Base-by-base conservation (phyloP, 257 asterid species). In the Solanum peruvianum region DNA sequence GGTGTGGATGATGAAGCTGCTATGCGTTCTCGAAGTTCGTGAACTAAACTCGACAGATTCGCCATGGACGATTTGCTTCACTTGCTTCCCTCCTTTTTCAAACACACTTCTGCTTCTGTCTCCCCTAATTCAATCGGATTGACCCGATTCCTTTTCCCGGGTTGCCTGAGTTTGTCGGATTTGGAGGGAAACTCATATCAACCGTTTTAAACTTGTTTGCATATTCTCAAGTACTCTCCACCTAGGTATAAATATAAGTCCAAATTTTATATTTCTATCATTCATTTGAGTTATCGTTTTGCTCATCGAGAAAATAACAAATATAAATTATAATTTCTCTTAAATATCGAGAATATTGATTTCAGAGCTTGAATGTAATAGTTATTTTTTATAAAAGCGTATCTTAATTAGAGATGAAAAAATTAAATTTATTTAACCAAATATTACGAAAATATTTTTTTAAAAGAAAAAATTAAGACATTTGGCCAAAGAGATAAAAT, bases 21-120 rank as follows among this genome's bases (percentile, higher is more conserved):
- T 72, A 96, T 92, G 85, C 98, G 97, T 86, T 96, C 98, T 23
- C 98, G 96, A 76, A 96, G 97, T 90, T 94, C 98, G 94, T 94
- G 98, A 72, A 94, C 96, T 15, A 96, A 89, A 90, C 98, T 94
- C 18, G 97, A 92, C 76, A 95, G 91, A 90, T 91, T 94, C 91
- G 96, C 93, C 98, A 95, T 94, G 67, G 86, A 66, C 83, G 75
- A 33, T 82, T 44, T 71, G 21, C 27, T 75, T 62, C 87, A 52
- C 82, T 44, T 71, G 23, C 37, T 75, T 62, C 87, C 78, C 58
- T 69, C 88, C 67, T 33, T 70, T n/a, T 86, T 86, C 77, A 70
- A 80, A 81, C 44, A 81, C 67, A 45, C 41, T 44, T 13, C 62
- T 27, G 39, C 31, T 25, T 45, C 64, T 45, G 67, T 80, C 85